These are phyloP conservation scores for Malus hybrid DNA, from an alignment of 331 rosid species.

Conservation along the genomic window DNA sequence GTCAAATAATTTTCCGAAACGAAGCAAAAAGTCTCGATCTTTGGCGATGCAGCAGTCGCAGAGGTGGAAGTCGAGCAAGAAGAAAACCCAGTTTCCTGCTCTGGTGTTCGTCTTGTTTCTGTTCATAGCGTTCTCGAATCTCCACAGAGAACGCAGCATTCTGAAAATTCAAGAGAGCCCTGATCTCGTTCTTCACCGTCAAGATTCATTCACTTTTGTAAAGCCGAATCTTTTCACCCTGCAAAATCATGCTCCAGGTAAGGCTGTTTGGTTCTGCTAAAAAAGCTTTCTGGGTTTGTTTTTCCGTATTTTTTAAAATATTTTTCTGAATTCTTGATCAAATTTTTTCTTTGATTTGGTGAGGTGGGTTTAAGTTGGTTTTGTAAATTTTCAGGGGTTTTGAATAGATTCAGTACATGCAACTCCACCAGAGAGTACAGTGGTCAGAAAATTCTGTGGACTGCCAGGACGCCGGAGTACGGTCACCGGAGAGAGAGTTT, in stretches of 20 bases:
- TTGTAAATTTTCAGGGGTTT: constrained; percentile 39
- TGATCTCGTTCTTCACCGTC: constrained; percentile 42
- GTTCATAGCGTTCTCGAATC: constrained; percentile 51
- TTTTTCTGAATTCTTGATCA: not conserved
- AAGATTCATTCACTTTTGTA: constrained; percentile 42
- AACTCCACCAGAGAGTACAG: constrained; percentile 68
- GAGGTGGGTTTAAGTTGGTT: constrained; percentile 23
- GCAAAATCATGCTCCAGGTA: constrained; percentile 41
- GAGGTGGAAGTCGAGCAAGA: constrained; percentile 46
- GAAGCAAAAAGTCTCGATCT: not conserved
- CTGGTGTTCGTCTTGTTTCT: constrained; percentile 43
- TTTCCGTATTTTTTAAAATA: not conserved
- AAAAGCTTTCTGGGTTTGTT: not conserved
- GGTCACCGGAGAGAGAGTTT: constrained; percentile 32
- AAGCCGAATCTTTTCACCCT: constrained; percentile 53
- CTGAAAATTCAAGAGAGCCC: constrained; percentile 53
- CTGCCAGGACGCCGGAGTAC: constrained; percentile 1
- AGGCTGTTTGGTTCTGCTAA: constrained; percentile 8
- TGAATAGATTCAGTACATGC: constrained; percentile 87
- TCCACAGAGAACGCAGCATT: constrained; percentile 57
- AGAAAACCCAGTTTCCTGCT: constrained; percentile 57
- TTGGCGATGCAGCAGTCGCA: constrained; percentile 34
- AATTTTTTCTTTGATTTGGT: constrained; percentile 3
- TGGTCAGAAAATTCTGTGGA: constrained; percentile 61
- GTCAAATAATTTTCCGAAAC: not conserved